Evolutionary conservation across 2,329 filamentous ascomycete species (phyloP).

Genomic region (Colletotrichum chrysophilum): DNA sequence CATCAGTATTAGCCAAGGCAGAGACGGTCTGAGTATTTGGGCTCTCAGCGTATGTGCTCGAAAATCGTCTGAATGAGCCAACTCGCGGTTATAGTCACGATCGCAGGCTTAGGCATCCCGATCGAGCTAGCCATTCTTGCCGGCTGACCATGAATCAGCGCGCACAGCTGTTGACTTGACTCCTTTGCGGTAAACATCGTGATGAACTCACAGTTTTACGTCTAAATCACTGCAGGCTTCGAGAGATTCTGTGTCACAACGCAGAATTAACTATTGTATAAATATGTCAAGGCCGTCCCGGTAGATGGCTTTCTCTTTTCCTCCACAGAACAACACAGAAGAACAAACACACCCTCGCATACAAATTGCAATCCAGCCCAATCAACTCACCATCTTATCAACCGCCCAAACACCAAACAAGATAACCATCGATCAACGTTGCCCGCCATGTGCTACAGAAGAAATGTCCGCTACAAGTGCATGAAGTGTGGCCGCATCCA

Average conservation of each 20-base stretch:
- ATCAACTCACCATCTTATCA: neutral
- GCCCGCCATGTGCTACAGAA: neutral
- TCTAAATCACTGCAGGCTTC: neutral
- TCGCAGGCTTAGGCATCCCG: neutral
- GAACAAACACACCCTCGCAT: neutral
- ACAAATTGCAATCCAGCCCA: neutral
- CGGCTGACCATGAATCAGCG: neutral
- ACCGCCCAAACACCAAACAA: neutral
- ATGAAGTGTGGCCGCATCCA: neutral
- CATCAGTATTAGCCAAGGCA: neutral
- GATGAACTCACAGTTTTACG: neutral
- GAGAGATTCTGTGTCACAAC: neutral
- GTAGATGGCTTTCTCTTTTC: neutral
- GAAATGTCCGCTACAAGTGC: neutral
- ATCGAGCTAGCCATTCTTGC: neutral
- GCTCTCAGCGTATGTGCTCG: rapidly evolving
- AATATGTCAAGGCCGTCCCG: neutral
- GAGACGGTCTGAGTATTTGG: rapidly evolving
- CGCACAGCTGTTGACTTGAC: neutral
- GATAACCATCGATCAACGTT: neutral
- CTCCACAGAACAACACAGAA: neutral
- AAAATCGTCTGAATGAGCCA: neutral
- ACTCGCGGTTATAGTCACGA: neutral
- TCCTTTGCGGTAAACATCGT: neutral
- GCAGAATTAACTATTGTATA: neutral